These are phyloP conservation scores for Infundibulicybe gibba DNA, from an alignment of 768 basidiomycete genomes.

Conservation along the genomic window DNA sequence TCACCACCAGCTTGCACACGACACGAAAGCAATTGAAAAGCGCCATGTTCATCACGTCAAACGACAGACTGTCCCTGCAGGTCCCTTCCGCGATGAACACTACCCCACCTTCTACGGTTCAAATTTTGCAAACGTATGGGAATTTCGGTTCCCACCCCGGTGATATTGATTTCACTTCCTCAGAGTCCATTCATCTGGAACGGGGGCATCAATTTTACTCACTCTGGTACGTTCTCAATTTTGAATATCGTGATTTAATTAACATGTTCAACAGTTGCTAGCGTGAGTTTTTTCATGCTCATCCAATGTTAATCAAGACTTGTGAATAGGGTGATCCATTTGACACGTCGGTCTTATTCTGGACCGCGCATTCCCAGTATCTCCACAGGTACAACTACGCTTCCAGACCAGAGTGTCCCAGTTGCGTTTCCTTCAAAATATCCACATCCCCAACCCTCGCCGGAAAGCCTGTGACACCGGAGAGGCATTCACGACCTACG, in stretches of 20 bases:
- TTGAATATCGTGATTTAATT: not conserved
- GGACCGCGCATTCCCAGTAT: conserved; percentile 51
- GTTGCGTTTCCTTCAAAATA: conserved; percentile 48
- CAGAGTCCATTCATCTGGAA: conserved; percentile 44
- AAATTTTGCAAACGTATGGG: conserved; percentile 43
- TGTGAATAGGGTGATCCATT: conserved; percentile 48
- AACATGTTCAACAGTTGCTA: conserved; percentile 31
- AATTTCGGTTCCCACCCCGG: not conserved
- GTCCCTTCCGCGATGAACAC: conserved; percentile 41
- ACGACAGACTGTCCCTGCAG: conserved; percentile 30
- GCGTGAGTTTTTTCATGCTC: conserved; percentile 28
- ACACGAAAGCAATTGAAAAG: conserved; percentile 30
- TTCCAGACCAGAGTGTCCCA: conserved; percentile 46
- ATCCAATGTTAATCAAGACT: not conserved
- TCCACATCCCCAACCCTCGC: conserved; percentile 29
- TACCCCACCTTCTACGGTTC: conserved; percentile 47
- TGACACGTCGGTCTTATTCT: conserved; percentile 50
- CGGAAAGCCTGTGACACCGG: conserved; percentile 36
- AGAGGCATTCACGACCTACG: conserved; percentile 51
- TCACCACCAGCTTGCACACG: conserved; percentile 29
- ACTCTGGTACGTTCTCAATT: conserved; percentile 28
- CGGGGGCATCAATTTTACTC: conserved; percentile 50
- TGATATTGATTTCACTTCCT: not conserved
- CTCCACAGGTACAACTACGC: conserved; percentile 17
- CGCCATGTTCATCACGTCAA: conserved; percentile 10